phyloP scores from a whole-genome alignment of 75 land plant species.

The Isoetes taiwanensis region DNA sequence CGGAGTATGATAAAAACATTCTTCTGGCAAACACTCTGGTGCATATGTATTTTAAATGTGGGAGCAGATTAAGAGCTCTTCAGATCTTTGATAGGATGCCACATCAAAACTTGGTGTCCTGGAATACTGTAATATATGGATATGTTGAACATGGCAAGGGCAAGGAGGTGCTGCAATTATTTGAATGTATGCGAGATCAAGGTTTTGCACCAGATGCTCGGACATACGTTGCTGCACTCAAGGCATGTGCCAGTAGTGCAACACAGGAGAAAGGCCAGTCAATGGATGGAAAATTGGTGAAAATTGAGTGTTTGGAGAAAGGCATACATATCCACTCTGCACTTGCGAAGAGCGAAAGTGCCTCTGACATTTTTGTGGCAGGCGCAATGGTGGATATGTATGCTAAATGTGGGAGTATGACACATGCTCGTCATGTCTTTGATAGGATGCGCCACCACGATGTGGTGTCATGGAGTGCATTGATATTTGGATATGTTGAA shows the following conservation, averaged over 20 bases:
- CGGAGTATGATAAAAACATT: neutral
- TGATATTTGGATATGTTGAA: neutral
- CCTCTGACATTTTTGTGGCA: neutral
- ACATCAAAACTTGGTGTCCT: neutral
- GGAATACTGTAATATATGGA: neutral
- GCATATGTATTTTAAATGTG: neutral
- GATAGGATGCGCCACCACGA: constrained; percentile 1
- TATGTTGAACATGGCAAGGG: neutral
- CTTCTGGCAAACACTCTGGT: neutral
- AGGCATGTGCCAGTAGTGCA: neutral
- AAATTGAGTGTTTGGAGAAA: too few species aligned
- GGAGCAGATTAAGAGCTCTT: neutral
- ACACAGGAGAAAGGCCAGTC: neutral
- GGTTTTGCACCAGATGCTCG: neutral
- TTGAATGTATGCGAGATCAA: neutral
- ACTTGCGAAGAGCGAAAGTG: too few species aligned
- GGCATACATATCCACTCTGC: too few species aligned
- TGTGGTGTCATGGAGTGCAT: neutral
- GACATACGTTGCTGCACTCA: constrained; percentile 1
- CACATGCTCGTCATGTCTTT: neutral
- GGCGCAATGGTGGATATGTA: constrained; percentile 1
- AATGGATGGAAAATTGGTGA: too few species aligned
- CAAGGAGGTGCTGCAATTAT: neutral
- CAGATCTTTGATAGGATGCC: neutral
- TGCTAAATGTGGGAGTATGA: constrained; percentile 1